phyloP scores from a whole-genome alignment of 192 early-diverging fungal species.

The Backusella liffmaniae region DNA sequence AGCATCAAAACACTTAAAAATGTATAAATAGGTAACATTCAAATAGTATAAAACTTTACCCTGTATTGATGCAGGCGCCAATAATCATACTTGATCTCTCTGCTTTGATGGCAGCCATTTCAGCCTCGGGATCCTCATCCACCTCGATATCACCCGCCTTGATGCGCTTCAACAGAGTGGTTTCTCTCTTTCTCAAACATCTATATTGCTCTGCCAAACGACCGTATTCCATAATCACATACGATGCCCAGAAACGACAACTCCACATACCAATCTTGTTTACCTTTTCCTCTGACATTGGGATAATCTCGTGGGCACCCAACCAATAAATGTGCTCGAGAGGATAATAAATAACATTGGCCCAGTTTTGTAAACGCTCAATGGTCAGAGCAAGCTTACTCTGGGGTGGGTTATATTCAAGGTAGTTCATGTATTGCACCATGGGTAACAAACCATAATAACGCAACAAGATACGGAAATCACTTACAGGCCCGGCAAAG shows the following conservation, averaged over 20 bases:
- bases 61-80: constrained; percentile 84
- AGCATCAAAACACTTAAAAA: not conserved
- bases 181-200: constrained; percentile 49
- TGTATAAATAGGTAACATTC: not conserved
- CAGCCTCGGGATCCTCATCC: constrained; percentile 57
- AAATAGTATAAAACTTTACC: constrained; percentile 47
- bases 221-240: constrained; percentile 87
- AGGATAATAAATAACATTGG: constrained; percentile 89
- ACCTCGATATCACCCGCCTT: constrained; percentile 50
- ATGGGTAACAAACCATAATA: constrained; percentile 82
- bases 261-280: constrained; percentile 88
- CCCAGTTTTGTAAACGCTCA: constrained; percentile 85
- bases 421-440: constrained; percentile 80
- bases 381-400: constrained; percentile 62
- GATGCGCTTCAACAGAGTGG: constrained; percentile 46
- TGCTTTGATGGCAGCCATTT: constrained; percentile 59
- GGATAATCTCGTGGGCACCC: constrained; percentile 79
- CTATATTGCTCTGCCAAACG: constrained; percentile 73
- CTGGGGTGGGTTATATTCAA: constrained; percentile 73
- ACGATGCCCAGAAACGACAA: constrained; percentile 95
- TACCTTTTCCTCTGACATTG: constrained; percentile 66
- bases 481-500: constrained; percentile 81
- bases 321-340: constrained; percentile 97
- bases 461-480: constrained; percentile 91
- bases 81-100: constrained; percentile 62